Conservation (phyloP, 345 rosid species). For the Ceriops tagal region DNA sequence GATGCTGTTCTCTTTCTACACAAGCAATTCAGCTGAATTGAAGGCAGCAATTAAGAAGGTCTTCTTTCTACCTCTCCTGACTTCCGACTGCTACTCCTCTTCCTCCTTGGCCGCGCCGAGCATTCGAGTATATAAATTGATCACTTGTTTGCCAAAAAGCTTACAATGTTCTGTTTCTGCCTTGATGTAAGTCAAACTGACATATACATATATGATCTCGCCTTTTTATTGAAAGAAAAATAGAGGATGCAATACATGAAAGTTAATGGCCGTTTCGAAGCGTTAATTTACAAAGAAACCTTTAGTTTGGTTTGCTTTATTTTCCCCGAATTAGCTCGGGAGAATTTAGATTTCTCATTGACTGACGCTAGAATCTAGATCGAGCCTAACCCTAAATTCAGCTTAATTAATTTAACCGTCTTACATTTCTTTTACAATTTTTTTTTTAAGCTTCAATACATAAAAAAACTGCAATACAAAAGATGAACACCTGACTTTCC, state of each 20-base stretch:
- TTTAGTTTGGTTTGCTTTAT: no score
- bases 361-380: neutral
- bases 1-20: neutral
- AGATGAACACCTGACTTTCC: neutral
- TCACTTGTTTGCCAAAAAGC: constrained; percentile 13
- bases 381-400: constrained; percentile 11
- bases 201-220: neutral
- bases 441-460: neutral
- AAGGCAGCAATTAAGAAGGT: constrained; percentile 1
- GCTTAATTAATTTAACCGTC: neutral
- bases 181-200: constrained; percentile 30
- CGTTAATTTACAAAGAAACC: no score
- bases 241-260: neutral
- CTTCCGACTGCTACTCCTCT: constrained; percentile 5
- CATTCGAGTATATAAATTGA: constrained; percentile 11
- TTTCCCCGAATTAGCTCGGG: no score
- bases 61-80: constrained; percentile 15
- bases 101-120: neutral
- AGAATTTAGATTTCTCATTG: neutral
- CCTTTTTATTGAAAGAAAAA: neutral
- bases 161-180: constrained; percentile 13
- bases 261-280: no score
- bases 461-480: neutral
- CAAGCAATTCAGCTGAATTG: neutral
- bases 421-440: neutral